Conservation (phyloP, 345 rosid species). For the Lumnitzera littorea region DNA sequence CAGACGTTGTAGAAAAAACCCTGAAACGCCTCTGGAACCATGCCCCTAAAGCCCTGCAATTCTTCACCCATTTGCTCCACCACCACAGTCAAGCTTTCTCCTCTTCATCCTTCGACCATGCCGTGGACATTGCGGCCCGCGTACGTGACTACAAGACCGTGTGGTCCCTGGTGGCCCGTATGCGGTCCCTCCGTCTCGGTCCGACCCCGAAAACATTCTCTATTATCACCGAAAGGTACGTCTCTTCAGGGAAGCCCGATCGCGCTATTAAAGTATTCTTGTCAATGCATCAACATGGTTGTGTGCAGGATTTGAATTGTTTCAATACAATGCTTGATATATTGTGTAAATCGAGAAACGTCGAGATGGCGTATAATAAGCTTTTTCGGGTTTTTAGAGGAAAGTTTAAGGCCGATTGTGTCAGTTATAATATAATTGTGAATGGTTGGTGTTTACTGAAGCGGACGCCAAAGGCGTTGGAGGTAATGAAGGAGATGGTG, state of each 20-base stretch:
- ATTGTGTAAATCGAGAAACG: conserved; percentile 60
- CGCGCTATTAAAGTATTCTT: conserved; percentile 65
- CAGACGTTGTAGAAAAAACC: conserved; percentile 49
- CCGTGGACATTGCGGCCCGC: conserved; percentile 76
- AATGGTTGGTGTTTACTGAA: conserved; percentile 93
- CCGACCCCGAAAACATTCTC: conserved; percentile 64
- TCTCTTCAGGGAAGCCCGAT: conserved; percentile 62
- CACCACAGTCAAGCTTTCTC: conserved; percentile 48
- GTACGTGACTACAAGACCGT: conserved; percentile 45
- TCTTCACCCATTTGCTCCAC: conserved; percentile 51
- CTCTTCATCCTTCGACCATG: conserved; percentile 73
- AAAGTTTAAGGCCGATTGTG: conserved; percentile 59
- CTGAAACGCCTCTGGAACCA: conserved; percentile 83
- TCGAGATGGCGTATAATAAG: conserved; percentile 60
- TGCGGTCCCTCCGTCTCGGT: conserved; percentile 62
- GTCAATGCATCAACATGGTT: conserved; percentile 79
- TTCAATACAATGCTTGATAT: conserved; percentile 84
- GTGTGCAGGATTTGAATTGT: conserved; percentile 59
- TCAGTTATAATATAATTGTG: conserved; percentile 70
- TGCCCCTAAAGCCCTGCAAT: conserved; percentile 71
- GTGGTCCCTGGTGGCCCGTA: conserved; percentile 47
- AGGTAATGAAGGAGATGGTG: conserved; percentile 80
- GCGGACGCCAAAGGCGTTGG: conserved; percentile 65
- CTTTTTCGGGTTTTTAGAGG: conserved; percentile 55
- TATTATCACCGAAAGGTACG: conserved; percentile 72